Evolutionary conservation across 2,329 filamentous ascomycete genomes (phyloP).

Genomic region (Colletotrichum theobromicola): DNA sequence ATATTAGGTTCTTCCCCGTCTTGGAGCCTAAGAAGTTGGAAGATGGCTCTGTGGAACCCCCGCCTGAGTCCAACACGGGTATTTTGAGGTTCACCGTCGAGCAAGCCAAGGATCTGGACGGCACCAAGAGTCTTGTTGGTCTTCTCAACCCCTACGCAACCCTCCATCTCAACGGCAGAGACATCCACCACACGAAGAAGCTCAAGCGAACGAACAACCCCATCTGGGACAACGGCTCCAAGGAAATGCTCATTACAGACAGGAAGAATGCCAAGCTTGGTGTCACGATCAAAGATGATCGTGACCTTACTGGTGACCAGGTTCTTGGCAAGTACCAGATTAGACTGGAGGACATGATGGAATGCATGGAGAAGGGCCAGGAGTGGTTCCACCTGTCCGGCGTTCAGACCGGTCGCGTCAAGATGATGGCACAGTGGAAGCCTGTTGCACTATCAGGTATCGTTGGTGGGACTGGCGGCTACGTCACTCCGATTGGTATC

Average conservation of each 20-base stretch:
- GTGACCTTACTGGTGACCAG: constrained; percentile 82
- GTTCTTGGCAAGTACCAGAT: constrained; percentile 93
- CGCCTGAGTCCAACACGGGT: constrained; percentile 90
- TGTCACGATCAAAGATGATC: constrained; percentile 93
- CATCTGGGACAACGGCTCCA: constrained; percentile 91
- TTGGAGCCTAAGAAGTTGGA: constrained; percentile 73
- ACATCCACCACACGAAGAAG: constrained; percentile 87
- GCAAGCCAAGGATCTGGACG: constrained; percentile 95
- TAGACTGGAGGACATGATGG: constrained; percentile 91
- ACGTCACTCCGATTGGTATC: constrained; percentile 91
- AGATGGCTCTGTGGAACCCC: constrained; percentile 79
- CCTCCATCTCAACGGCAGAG: constrained; percentile 89
- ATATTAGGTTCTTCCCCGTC: constrained; percentile 95
- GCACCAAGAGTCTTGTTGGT: constrained; percentile 89
- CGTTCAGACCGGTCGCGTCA: constrained; percentile 81
- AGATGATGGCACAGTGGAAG: constrained; percentile 94
- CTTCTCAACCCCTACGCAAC: constrained; percentile 89
- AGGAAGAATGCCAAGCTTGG: constrained; percentile 89
- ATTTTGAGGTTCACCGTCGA: constrained; percentile 93
- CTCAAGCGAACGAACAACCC: constrained; percentile 97
- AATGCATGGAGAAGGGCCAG: constrained; percentile 88
- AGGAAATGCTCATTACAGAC: constrained; percentile 95
- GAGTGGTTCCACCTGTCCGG: constrained; percentile 94
- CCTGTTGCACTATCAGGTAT: constrained; percentile 87
- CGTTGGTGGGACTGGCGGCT: constrained; percentile 80